Base-by-base conservation (phyloP, 1,284 basidiomycete species). In the Ceratobasidium sp. region DNA sequence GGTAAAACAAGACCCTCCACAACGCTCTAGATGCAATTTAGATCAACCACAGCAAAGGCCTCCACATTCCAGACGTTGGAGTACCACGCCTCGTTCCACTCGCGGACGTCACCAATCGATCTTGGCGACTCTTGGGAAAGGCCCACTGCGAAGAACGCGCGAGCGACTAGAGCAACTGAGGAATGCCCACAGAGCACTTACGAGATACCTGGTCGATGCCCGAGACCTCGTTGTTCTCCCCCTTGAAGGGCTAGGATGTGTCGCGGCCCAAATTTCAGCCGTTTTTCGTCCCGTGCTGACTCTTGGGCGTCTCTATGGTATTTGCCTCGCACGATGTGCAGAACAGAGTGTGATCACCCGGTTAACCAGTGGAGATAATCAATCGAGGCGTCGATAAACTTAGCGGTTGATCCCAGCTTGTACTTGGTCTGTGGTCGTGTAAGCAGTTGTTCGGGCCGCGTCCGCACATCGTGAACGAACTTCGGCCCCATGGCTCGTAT, bases 321-420 rank as follows among this genome's bases (percentile, higher is more conserved):
- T 35, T 18, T 50, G 30, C 47, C 46, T 38, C 18, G 32, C 62
- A 66, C 32, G 57, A 32, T 28, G 8, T 62, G 35, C 23, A 28
- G 26, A 23, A 14, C 46, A 28, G 62, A 35, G 21, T 66, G 32
- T 14, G 38, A 41, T 43, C 35, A 38, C 32, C 49, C 49, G 54
- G 54, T 57, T 7, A n/a, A 57, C 35, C 54, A 26, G 9, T 13
- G 28, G 26, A 30, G 64, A 67, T 67, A 67, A 67, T 67, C 64
- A 67, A 67, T 67, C 64, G 64, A 58, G 64, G 64, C 35, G 50
- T 35, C 62, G 62, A 66, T 66, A 52, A 66, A 30, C 62, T 66
- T 66, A 46, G 62, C 62, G 14, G 32, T 66, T 5, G 32, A 30
- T 18, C 21, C 55, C 9, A 38, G 9, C 55, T 9, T 50, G 30